A percentile compares a stretch with the other conserved stretches of the same genome.
Evolutionary conservation across 768 basidiomycete species (phyloP).

Genomic region (Phlebiopsis flavidoalba): DNA sequence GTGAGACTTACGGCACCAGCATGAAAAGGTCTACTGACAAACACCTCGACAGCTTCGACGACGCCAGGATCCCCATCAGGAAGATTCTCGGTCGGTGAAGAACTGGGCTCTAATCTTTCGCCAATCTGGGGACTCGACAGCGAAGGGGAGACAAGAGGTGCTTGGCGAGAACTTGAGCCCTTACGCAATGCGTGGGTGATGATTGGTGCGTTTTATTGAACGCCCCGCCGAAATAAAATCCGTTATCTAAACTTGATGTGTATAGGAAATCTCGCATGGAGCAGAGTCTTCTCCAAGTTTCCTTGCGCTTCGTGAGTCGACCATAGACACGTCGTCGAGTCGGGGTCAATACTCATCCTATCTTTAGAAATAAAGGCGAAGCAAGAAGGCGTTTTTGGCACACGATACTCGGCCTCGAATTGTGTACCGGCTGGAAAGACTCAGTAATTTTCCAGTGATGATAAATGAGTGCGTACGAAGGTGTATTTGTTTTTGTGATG

Average conservation of each 20-base stretch:
- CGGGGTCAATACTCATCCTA: neutral
- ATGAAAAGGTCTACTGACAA: too few species aligned
- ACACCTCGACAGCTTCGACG: neutral
- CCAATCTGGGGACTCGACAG: conserved; percentile 56
- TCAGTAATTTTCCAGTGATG: too few species aligned
- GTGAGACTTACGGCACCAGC: conserved; percentile 16
- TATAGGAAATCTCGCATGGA: conserved; percentile 48
- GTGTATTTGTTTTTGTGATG: too few species aligned
- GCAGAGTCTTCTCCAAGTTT: conserved; percentile 65
- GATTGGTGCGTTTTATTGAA: conserved; percentile 38
- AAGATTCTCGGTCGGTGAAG: conserved; percentile 45
- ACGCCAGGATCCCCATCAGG: conserved; percentile 12
- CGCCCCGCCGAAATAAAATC: neutral
- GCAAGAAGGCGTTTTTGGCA: conserved; percentile 42
- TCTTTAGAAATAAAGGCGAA: conserved; percentile 65
- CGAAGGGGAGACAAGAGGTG: conserved; percentile 59
- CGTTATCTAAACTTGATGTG: neutral
- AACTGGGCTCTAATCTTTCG: conserved; percentile 40
- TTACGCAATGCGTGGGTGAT: conserved; percentile 51
- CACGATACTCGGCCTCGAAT: conserved; percentile 18
- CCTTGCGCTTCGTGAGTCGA: conserved; percentile 55
- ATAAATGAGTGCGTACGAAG: too few species aligned
- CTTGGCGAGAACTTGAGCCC: conserved; percentile 43
- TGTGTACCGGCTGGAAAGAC: too few species aligned
- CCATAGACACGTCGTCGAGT: neutral